Conservation (phyloP, 2,329 filamentous ascomycete species). For the Aspergillus fischeri region DNA sequence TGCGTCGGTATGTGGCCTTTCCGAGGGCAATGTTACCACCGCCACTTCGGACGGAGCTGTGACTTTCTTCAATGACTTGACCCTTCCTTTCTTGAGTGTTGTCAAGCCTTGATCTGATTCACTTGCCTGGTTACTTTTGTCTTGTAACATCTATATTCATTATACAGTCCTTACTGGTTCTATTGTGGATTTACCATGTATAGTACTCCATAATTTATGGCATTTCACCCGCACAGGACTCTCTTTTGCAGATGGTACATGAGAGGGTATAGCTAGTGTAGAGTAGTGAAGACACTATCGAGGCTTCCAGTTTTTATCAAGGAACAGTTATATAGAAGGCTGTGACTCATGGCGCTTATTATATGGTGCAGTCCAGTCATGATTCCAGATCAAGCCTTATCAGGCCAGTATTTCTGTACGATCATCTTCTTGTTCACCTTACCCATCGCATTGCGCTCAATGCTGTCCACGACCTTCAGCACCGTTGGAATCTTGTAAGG, state of each 20-base stretch:
- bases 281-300: background rate
- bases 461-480: slow-evolving; percentile 68
- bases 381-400: slow-evolving; percentile 1
- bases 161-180: background rate
- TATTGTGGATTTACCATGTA: background rate
- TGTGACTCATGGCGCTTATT: background rate
- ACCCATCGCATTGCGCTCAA: slow-evolving; percentile 69
- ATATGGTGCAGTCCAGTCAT: background rate
- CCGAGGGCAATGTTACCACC: slow-evolving; percentile 16
- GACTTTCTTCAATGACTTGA: slow-evolving; percentile 29
- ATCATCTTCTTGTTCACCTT: slow-evolving; percentile 56
- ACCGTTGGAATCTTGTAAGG: slow-evolving; percentile 93
- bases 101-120: slow-evolving; percentile 21
- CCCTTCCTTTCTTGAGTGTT: slow-evolving; percentile 23
- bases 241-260: background rate
- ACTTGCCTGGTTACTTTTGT: too few species aligned
- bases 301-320: background rate
- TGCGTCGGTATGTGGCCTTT: slow-evolving; percentile 23
- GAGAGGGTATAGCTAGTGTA: background rate
- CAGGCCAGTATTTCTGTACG: slow-evolving; percentile 37
- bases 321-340: background rate
- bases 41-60: slow-evolving; percentile 15
- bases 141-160: background rate
- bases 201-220: background rate
- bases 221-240: background rate